A percentile compares a stretch with the other conserved stretches of the same genome.
Conservation (phyloP, 192 early-diverging fungal genomes). For the Backusella morwellensis region DNA sequence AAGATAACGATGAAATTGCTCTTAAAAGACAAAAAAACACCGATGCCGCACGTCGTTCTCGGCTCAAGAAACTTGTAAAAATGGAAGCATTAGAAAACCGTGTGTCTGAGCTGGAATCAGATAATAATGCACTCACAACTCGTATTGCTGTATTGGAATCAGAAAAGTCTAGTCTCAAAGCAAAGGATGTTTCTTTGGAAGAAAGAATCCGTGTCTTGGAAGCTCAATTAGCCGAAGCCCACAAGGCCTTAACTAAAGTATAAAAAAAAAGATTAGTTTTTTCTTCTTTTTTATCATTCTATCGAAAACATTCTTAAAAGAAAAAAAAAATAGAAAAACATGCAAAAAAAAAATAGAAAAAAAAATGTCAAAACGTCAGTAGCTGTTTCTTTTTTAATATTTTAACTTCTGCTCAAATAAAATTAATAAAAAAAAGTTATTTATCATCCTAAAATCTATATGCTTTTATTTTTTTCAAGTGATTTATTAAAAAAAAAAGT, state of each 20-base stretch:
- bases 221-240: slow-evolving; percentile 37
- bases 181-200: slow-evolving; percentile 37
- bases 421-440: slow-evolving; percentile 9
- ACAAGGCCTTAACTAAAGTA: slow-evolving; percentile 27
- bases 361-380: not conserved
- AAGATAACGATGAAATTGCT: slow-evolving; percentile 28
- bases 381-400: slow-evolving; percentile 1
- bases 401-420: not conserved
- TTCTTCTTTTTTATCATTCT: not conserved
- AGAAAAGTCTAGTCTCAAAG: slow-evolving; percentile 39
- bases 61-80: slow-evolving; percentile 75
- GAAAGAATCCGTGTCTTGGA: slow-evolving; percentile 40
- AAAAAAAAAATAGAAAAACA: not conserved
- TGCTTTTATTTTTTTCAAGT: not conserved
- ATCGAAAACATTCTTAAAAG: not conserved
- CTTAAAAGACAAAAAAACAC: slow-evolving; percentile 69
- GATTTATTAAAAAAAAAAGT: not conserved
- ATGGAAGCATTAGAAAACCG: slow-evolving; percentile 73
- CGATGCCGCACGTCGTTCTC: slow-evolving; percentile 85
- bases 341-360: not conserved
- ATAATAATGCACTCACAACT: slow-evolving; percentile 60
- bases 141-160: slow-evolving; percentile 53
- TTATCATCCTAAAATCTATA: not conserved
- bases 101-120: slow-evolving; percentile 72
- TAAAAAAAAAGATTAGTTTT: not conserved